These are phyloP conservation scores for Cercospora brassicicola DNA, from an alignment of 2,329 filamentous ascomycete genomes.

Conservation along the genomic window DNA sequence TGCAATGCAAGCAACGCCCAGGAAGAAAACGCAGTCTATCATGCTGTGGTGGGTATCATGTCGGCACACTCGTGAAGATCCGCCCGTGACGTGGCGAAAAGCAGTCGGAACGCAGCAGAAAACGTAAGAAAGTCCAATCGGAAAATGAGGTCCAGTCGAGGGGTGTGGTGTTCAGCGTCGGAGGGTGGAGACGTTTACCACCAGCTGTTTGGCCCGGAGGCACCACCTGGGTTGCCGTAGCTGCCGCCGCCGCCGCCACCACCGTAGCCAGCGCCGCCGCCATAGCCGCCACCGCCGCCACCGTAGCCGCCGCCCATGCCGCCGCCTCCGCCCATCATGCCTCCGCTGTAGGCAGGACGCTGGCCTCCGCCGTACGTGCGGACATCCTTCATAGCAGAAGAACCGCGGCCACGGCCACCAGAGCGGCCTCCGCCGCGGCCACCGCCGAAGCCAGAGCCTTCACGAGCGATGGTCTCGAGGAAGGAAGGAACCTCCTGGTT, in stretches of 20 bases:
- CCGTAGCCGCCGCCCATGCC: conserved; percentile 54
- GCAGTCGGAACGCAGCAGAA: conserved; percentile 21
- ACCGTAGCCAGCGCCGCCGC: conserved; percentile 55
- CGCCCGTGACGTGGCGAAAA: conserved; percentile 24
- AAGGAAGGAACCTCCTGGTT: conserved; percentile 95
- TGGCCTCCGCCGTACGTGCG: conserved; percentile 57
- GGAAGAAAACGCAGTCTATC: conserved; percentile 33
- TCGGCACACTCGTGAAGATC: conserved; percentile 31
- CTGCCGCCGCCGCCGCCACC: conserved; percentile 50
- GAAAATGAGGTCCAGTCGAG: conserved; percentile 13
- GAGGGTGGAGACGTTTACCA: conserved; percentile 25
- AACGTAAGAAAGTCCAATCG: conserved; percentile 16
- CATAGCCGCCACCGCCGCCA: conserved; percentile 50
- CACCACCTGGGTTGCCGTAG: conserved; percentile 29
- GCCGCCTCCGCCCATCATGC: conserved; percentile 52
- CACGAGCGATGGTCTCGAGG: conserved; percentile 95
- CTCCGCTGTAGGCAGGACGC: conserved; percentile 63
- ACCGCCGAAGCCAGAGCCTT: conserved; percentile 77
- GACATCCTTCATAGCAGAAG: conserved; percentile 77
- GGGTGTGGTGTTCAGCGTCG: conserved; percentile 12
- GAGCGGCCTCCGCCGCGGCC: conserved; percentile 59
- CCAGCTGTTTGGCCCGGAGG: conserved; percentile 31
- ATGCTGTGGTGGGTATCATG: conserved; percentile 33
- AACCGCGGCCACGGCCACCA: conserved; percentile 71
- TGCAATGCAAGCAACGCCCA: conserved; percentile 30